Evolutionary conservation across 2,329 filamentous ascomycete species (phyloP).

Genomic region (Colletotrichum aenigma): DNA sequence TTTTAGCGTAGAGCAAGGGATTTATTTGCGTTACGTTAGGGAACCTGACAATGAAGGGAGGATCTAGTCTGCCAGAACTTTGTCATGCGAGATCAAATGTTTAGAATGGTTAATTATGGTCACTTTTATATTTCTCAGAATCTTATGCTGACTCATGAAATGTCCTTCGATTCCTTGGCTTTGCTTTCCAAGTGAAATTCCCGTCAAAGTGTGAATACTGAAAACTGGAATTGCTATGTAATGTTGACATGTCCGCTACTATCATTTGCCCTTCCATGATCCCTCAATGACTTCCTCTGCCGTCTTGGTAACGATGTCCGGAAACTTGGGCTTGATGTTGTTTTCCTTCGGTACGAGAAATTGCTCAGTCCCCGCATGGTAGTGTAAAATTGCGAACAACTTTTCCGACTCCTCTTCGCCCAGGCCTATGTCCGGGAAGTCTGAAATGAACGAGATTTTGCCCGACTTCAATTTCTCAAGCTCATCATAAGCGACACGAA

Average conservation of each 20-base stretch:
- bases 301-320: slow-evolving; percentile 25
- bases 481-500: background rate
- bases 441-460: slow-evolving; percentile 24
- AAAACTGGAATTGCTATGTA: background rate
- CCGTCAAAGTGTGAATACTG: background rate
- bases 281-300: slow-evolving; percentile 26
- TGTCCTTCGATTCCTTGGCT: fast-evolving
- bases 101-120: background rate
- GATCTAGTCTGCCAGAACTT: background rate
- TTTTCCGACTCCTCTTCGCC: slow-evolving; percentile 20
- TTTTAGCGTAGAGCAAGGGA: background rate
- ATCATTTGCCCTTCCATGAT: background rate
- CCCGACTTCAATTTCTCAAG: slow-evolving; percentile 26
- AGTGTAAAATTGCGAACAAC: slow-evolving; percentile 24
- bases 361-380: slow-evolving; percentile 20
- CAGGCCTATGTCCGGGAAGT: slow-evolving; percentile 24
- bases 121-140: background rate
- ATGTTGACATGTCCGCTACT: background rate
- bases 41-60: background rate
- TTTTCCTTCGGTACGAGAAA: slow-evolving; percentile 20
- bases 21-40: background rate
- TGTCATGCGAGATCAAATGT: background rate
- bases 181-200: background rate
- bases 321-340: slow-evolving; percentile 31
- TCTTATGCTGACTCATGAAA: background rate